These are phyloP conservation scores for Mallotus repandus DNA, from an alignment of 441 rosid species.

Conservation along the genomic window DNA sequence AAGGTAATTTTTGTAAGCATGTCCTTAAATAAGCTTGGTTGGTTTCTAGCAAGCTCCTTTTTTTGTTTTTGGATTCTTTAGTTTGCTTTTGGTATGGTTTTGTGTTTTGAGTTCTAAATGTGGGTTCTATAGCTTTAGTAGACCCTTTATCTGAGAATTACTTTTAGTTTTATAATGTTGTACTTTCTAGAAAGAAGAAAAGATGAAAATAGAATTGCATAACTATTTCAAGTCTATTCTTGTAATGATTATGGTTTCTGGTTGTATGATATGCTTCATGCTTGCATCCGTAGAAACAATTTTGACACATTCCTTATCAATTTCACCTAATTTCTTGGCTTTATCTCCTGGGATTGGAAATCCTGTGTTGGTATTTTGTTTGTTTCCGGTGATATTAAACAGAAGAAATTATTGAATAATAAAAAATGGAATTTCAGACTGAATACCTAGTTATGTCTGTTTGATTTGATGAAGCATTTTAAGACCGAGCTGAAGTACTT, in stretches of 20 bases:
- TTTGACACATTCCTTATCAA: not conserved
- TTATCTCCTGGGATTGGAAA: not conserved
- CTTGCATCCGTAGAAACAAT: not conserved
- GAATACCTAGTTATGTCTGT: not conserved
- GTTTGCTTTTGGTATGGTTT: slow-evolving; percentile 16
- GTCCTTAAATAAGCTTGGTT: not conserved
- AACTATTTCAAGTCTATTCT: not conserved
- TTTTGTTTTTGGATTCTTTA: slow-evolving; percentile 10
- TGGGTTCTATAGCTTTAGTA: not conserved
- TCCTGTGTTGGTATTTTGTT: not conserved
- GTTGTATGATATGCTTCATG: not conserved
- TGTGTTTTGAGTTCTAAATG: not conserved
- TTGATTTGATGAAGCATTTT: not conserved
- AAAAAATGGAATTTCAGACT: not conserved
- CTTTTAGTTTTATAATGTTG: not conserved
- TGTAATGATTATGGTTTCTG: not conserved
- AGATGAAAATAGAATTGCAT: not conserved
- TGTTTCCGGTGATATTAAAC: not conserved
- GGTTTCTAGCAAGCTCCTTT: not conserved
- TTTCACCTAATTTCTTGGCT: not conserved
- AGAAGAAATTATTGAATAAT: not conserved
- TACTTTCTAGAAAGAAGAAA: not conserved
- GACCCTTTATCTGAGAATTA: not conserved
- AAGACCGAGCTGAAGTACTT: too few species aligned
- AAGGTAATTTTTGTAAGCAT: slow-evolving; percentile 41